Conservation (phyloP, 2,329 filamentous ascomycete species). For the Diplodia corticola region DNA sequence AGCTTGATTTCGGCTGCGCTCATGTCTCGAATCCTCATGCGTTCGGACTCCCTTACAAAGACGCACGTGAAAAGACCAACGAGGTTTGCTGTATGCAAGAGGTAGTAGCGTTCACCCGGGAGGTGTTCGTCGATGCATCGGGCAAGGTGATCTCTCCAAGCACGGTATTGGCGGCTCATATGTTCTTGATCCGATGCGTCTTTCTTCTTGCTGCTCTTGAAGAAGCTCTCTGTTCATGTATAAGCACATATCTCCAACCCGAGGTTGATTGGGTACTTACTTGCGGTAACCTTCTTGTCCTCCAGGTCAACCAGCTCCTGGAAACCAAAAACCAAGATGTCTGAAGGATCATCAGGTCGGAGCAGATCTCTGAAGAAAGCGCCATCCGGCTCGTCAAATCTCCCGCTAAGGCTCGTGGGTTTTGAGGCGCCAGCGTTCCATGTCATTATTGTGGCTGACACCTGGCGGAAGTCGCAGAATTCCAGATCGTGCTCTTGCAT, state of each 20-base stretch:
- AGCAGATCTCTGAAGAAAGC: slow-evolving; percentile 81
- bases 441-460: slow-evolving; percentile 79
- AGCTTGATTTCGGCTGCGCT: slow-evolving; percentile 85
- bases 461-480: slow-evolving; percentile 82
- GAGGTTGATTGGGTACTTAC: slow-evolving; percentile 45
- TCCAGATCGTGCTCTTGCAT: slow-evolving; percentile 83
- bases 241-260: neutral
- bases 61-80: slow-evolving; percentile 95
- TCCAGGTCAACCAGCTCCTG: slow-evolving; percentile 98
- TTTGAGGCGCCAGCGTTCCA: slow-evolving; percentile 98
- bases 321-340: slow-evolving; percentile 93
- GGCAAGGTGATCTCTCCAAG: slow-evolving; percentile 89
- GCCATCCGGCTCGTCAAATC: slow-evolving; percentile 68
- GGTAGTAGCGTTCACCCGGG: slow-evolving; percentile 74
- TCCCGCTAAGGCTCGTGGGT: slow-evolving; percentile 66
- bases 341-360: slow-evolving; percentile 73
- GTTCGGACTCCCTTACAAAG: slow-evolving; percentile 81
- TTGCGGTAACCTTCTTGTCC: slow-evolving; percentile 96
- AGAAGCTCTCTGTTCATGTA: slow-evolving; percentile 65
- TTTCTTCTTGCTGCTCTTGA: slow-evolving; percentile 76
- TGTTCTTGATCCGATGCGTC: slow-evolving; percentile 81
- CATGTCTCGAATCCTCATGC: slow-evolving; percentile 74
- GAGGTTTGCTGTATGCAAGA: slow-evolving; percentile 84
- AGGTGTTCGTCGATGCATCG: slow-evolving; percentile 81
- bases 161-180: slow-evolving; percentile 96